phyloP scores from a whole-genome alignment of 2,329 filamentous ascomycete species.

The Penicillium verrucosum region DNA sequence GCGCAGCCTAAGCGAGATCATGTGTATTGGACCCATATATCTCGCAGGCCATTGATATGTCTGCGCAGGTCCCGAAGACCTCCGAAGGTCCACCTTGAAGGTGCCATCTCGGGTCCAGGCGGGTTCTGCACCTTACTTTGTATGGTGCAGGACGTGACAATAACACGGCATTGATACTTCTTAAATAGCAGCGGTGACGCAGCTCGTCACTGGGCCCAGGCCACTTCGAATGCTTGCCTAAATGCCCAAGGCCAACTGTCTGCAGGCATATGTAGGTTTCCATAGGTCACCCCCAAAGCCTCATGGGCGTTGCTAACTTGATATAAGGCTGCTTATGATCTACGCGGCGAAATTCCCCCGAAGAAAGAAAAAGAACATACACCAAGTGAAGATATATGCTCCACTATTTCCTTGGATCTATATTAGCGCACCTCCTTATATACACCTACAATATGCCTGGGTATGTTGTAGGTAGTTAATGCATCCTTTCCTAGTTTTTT shows the following conservation, averaged over 20 bases:
- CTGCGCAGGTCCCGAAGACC: no score
- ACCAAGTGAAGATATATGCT: not conserved
- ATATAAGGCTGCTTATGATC: not conserved
- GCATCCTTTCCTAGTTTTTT: not conserved
- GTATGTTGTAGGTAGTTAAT: no score
- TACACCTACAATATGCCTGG: not conserved
- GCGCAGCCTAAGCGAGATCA: no score
- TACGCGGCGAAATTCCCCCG: not conserved
- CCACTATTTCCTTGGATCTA: not conserved
- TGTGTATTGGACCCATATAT: no score
- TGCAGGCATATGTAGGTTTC: not conserved
- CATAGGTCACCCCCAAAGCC: not conserved
- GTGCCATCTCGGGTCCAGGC: no score
- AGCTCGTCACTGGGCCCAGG: not conserved
- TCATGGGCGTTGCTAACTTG: not conserved
- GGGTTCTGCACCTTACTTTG: no score
- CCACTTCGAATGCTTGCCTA: not conserved
- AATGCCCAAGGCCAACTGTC: not conserved
- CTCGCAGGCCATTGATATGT: no score
- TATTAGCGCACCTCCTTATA: not conserved
- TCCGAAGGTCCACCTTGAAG: no score
- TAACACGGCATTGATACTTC: not conserved
- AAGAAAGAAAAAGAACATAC: not conserved
- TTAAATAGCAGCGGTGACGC: not conserved
- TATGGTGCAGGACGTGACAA: no score